Evolutionary conservation across 805 yeast genomes (phyloP).

Genomic region (Dipodascus albidus): DNA sequence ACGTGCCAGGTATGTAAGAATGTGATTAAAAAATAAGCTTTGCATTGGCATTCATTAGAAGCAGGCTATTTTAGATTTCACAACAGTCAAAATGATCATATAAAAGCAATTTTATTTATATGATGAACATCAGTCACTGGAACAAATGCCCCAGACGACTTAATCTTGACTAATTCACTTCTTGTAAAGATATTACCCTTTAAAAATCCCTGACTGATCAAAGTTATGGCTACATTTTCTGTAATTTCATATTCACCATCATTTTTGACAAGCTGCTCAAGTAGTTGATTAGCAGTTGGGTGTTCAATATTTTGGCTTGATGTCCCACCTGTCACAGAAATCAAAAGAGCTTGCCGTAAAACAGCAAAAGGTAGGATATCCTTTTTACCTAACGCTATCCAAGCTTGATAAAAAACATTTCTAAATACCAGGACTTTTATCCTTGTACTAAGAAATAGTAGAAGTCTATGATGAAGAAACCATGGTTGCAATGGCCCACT

Average conservation of each 20-base stretch:
- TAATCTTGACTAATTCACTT: constrained; percentile 12
- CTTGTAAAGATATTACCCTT: constrained; percentile 25
- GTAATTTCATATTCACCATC: constrained; percentile 16
- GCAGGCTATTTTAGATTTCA: too few relatives aligned
- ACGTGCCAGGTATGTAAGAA: background rate
- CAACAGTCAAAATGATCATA: background rate
- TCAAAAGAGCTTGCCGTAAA: constrained; percentile 8
- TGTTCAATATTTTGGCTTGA: background rate
- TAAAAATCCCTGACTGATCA: constrained; percentile 26
- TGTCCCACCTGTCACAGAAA: constrained; percentile 4
- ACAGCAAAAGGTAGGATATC: constrained; percentile 10
- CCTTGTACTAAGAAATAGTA: constrained; percentile 18
- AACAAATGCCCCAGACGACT: constrained; percentile 16
- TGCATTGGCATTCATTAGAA: too few relatives aligned
- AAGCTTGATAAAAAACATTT: constrained; percentile 17
- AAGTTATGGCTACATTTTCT: constrained; percentile 24
- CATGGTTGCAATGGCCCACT: constrained; percentile 19
- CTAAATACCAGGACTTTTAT: constrained; percentile 23
- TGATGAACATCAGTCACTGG: constrained; percentile 10
- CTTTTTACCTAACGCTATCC: constrained; percentile 4
- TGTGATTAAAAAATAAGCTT: background rate
- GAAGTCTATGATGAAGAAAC: constrained; percentile 16
- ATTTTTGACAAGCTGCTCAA: constrained; percentile 7
- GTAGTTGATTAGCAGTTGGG: constrained; percentile 3
- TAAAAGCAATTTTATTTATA: background rate